Conservation (phyloP, 805 yeast species). For the Nakazawaea anatomiae region DNA sequence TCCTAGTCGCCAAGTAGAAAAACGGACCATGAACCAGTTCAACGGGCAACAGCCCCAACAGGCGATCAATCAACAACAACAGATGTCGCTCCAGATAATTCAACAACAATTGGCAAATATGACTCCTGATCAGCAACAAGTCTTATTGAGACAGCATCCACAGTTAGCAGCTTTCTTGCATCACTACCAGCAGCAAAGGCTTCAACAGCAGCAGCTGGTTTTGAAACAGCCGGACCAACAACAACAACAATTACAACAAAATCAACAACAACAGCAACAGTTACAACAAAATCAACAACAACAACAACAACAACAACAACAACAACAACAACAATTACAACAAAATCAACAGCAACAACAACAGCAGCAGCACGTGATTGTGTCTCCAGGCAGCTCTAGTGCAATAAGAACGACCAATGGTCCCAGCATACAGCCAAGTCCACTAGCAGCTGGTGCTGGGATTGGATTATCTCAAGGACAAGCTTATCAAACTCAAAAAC, state of each 20-base stretch:
- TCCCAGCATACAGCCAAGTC: too few species aligned
- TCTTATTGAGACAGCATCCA: conserved; percentile 26
- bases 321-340: too few species aligned
- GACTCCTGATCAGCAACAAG: conserved; percentile 29
- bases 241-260: conserved; percentile 14
- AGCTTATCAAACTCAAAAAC: background rate
- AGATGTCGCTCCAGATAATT: conserved; percentile 7
- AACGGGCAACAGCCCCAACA: conserved; percentile 7
- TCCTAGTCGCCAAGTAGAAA: background rate
- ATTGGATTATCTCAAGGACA: too few species aligned
- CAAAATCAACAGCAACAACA: too few species aligned
- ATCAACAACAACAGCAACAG: conserved; percentile 9
- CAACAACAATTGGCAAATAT: conserved; percentile 26
- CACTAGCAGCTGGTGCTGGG: background rate
- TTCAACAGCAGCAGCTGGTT: conserved; percentile 15
- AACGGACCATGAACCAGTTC: conserved; percentile 4
- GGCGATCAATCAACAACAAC: conserved; percentile 9
- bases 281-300: conserved; percentile 1
- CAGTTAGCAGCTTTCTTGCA: conserved; percentile 25
- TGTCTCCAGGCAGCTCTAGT: too few species aligned
- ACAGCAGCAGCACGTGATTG: too few species aligned
- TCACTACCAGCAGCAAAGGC: conserved; percentile 27
- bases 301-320: too few species aligned
- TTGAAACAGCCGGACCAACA: background rate
- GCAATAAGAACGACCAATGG: too few species aligned